Percentiles rank a stretch among this genome's conserved stretches.
phyloP scores from a whole-genome alignment of 805 yeast species.

The Grigorovia jiainica region DNA sequence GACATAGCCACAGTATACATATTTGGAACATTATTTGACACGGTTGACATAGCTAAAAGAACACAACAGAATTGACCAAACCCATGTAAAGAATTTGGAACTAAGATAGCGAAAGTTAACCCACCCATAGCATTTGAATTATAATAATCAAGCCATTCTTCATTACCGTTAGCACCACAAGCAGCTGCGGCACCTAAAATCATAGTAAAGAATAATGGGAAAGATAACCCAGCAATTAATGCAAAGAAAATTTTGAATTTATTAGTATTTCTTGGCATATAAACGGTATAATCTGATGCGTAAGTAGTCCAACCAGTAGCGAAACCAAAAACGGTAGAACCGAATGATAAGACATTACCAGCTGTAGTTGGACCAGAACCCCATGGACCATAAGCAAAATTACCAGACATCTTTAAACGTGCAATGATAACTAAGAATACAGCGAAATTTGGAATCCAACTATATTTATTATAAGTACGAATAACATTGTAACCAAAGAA shows the following conservation, averaged over 20 bases:
- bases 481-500: slow-evolving; percentile 79
- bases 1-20: slow-evolving; percentile 85
- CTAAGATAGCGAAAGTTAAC: slow-evolving; percentile 67
- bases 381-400: slow-evolving; percentile 47
- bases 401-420: slow-evolving; percentile 57
- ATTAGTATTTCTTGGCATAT: slow-evolving; percentile 62
- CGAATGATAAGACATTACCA: slow-evolving; percentile 69
- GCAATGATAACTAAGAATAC: slow-evolving; percentile 73
- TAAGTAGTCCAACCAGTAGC: slow-evolving; percentile 94
- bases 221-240: slow-evolving; percentile 51
- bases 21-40: slow-evolving; percentile 88
- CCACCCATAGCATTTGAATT: slow-evolving; percentile 62
- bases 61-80: slow-evolving; percentile 90
- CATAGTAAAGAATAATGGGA: slow-evolving; percentile 66
- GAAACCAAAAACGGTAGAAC: slow-evolving; percentile 76
- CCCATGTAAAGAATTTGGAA: slow-evolving; percentile 71
- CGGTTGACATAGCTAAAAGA: slow-evolving; percentile 71
- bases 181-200: slow-evolving; percentile 81
- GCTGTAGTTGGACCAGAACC: slow-evolving; percentile 57
- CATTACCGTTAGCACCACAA: slow-evolving; percentile 47
- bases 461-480: slow-evolving; percentile 72
- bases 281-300: slow-evolving; percentile 87
- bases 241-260: slow-evolving; percentile 51
- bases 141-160: slow-evolving; percentile 43
- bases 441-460: slow-evolving; percentile 77